Percentiles rank a stretch among this genome's conserved stretches.
Evolutionary conservation across 495 filamentous ascomycete species (phyloP).

Genomic region (Penicillium cosmopolitanum): DNA sequence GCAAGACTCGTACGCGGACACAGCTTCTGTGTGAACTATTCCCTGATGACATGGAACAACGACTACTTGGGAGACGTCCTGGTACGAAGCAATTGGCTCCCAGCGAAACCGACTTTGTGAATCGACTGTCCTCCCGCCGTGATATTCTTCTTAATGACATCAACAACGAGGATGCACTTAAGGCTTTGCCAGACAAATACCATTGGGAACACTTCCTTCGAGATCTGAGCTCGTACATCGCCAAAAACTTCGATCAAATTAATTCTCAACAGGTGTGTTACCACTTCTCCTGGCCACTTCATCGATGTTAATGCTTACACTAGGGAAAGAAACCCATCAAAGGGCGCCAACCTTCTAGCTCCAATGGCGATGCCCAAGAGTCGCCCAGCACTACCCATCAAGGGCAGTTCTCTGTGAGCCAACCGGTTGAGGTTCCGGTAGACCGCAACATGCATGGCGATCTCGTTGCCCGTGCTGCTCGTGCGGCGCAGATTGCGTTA

Average conservation of each 20-base stretch:
- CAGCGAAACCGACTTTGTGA: slow-evolving; percentile 76
- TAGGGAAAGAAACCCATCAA: slow-evolving; percentile 49
- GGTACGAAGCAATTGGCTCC: slow-evolving; percentile 65
- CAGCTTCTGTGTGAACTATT: slow-evolving; percentile 76
- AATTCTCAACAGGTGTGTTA: slow-evolving; percentile 52
- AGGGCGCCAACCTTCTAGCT: slow-evolving; percentile 47
- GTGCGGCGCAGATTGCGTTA: slow-evolving; percentile 57
- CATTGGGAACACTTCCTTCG: slow-evolving; percentile 79
- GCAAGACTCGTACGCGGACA: slow-evolving; percentile 63
- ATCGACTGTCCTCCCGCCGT: slow-evolving; percentile 63
- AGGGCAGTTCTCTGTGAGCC: slow-evolving; percentile 49
- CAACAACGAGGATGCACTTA: slow-evolving; percentile 62
- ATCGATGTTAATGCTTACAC: slow-evolving; percentile 24
- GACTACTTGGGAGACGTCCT: slow-evolving; percentile 65
- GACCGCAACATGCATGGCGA: slow-evolving; percentile 55
- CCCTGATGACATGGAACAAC: slow-evolving; percentile 66
- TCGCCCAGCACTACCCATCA: slow-evolving; percentile 44
- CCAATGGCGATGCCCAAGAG: slow-evolving; percentile 46
- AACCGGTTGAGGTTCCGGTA: slow-evolving; percentile 45
- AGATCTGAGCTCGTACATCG: slow-evolving; percentile 73
- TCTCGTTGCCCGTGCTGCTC: slow-evolving; percentile 56
- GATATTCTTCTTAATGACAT: slow-evolving; percentile 68
- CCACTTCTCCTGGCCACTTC: not conserved
- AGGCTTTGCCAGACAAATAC: slow-evolving; percentile 71
- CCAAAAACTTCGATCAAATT: slow-evolving; percentile 71